Evolutionary conservation across 2,329 filamentous ascomycete genomes (phyloP), one percentile per base, ranked within the genome.

Genomic region (Aspergillus novofumigatus): DNA sequence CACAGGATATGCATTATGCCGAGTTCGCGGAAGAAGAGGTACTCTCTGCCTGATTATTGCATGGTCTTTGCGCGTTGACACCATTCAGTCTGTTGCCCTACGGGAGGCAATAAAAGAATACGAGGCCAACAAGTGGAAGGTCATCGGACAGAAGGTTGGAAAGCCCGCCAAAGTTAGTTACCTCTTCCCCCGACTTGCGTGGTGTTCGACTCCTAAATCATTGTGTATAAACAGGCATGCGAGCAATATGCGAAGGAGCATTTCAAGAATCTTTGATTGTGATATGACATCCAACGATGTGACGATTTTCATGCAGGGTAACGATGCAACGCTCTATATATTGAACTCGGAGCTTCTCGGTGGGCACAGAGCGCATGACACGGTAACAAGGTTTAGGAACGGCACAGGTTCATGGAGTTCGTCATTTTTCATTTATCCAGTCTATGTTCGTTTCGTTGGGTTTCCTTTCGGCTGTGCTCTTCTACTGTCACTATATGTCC

Each of bases 91-190:
- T 23, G 67, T 73, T 60, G 76, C 77, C 32, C 81, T 99, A 58
- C 84, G 96, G 64, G 91, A 90, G 63, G 94, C 94, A 29, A 99
- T 99, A 78, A 97, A 96, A 77, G 94, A 99, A 73, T 97, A 97
- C 77, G 94, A 99, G 73, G 89, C 91, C 71, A 97, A 95, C 75
- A 97, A 97, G 74, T 99, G 94, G 94, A 97, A 97, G 78, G 86
- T 88, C 26, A 97, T 97, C 71, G 94, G 94, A 38, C 88, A 91
- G 74, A 97, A 97, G 77, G 91, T 99, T 66, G 92, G 92, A 69
- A 99, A 99, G 78, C 94, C 94, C 51, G 94, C 94, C 66, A 99
- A 99, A 86, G 89, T 91, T 47, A 56, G 58, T 59, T 32, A n/a
- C 53, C 14, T 47, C 8, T 45, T 42, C 51, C 11, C 53, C 35